Conservation (phyloP, 1,284 basidiomycete species). For the Moniliella sp. region DNA sequence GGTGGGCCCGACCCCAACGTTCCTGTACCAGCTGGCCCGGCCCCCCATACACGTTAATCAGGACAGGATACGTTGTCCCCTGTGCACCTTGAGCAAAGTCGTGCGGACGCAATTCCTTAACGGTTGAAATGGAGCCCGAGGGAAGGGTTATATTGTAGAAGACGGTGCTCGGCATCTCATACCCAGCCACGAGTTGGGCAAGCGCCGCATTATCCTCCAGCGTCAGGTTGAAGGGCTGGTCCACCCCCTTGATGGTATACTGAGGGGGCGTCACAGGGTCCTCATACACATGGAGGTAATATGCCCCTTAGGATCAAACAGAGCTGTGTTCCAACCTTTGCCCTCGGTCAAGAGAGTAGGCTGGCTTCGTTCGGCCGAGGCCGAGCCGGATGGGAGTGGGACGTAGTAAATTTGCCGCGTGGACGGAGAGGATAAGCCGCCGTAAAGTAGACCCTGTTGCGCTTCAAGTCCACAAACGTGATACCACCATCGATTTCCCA, state of each 20-base stretch:
- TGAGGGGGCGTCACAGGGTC: slow-evolving; percentile 75
- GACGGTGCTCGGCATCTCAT: slow-evolving; percentile 50
- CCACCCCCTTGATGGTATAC: slow-evolving; percentile 46
- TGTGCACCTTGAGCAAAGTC: slow-evolving; percentile 67
- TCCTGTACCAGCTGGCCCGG: slow-evolving; percentile 42
- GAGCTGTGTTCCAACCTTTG: slow-evolving; percentile 40
- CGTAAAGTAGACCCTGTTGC: slow-evolving; percentile 59
- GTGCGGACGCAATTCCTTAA: slow-evolving; percentile 68
- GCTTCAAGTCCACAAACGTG: slow-evolving; percentile 48
- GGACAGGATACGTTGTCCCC: slow-evolving; percentile 73
- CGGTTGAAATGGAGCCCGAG: slow-evolving; percentile 46
- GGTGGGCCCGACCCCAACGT: slow-evolving; percentile 33
- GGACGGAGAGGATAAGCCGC: slow-evolving; percentile 61
- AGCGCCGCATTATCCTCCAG: slow-evolving; percentile 54
- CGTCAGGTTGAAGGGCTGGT: slow-evolving; percentile 39
- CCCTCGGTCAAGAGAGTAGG: slow-evolving; percentile 45
- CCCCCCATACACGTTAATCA: slow-evolving; percentile 49
- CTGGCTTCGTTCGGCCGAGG: slow-evolving; percentile 5
- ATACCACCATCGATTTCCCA: slow-evolving; percentile 69
- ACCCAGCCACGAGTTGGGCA: slow-evolving; percentile 49
- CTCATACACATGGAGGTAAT: slow-evolving; percentile 56
- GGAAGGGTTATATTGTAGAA: slow-evolving; percentile 24
- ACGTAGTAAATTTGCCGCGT: slow-evolving; percentile 55
- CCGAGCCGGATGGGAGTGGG: slow-evolving; percentile 4
- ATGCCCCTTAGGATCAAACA: slow-evolving; percentile 36